phyloP scores from a whole-genome alignment of 2,329 filamentous ascomycete genomes.

The Zalaria obscura region DNA sequence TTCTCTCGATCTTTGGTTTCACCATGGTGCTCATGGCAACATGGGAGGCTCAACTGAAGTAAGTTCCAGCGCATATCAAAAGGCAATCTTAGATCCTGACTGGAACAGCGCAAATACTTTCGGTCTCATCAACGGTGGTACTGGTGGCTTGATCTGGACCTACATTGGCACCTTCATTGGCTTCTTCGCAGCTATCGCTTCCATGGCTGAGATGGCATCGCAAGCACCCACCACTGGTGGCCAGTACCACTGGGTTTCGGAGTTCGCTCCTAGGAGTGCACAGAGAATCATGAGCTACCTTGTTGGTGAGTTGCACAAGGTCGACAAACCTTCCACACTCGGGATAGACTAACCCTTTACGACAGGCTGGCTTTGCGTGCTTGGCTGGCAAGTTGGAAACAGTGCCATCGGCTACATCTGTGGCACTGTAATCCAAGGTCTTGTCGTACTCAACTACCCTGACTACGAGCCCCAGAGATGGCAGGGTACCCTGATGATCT shows the following conservation, averaged over 20 bases:
- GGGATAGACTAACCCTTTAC: too few species aligned
- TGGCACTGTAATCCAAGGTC: constrained; percentile 11
- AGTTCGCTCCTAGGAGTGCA: constrained; percentile 16
- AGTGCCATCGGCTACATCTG: constrained; percentile 6
- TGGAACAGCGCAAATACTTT: constrained; percentile 1
- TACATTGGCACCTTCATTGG: constrained; percentile 20
- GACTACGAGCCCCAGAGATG: constrained; percentile 22
- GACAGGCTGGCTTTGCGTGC: constrained; percentile 4
- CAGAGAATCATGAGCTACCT: constrained; percentile 32
- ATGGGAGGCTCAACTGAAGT: neutral
- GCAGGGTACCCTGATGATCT: constrained; percentile 26
- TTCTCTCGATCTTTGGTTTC: constrained; percentile 4
- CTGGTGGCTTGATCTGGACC: constrained; percentile 19
- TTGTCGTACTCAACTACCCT: constrained; percentile 20
- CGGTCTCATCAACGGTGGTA: constrained; percentile 15
- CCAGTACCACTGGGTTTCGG: constrained; percentile 16
- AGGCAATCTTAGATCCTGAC: too few species aligned
- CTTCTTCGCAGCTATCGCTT: constrained; percentile 18
- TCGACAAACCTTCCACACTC: too few species aligned
- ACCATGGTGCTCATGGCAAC: constrained; percentile 1
- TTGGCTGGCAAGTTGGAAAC: constrained; percentile 3
- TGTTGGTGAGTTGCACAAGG: constrained; percentile 11
- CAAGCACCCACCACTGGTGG: constrained; percentile 24
- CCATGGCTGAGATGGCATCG: constrained; percentile 18
- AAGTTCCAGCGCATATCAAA: neutral